Conservation (phyloP, 495 filamentous ascomycete genomes). For the Penicillium nucicola region DNA sequence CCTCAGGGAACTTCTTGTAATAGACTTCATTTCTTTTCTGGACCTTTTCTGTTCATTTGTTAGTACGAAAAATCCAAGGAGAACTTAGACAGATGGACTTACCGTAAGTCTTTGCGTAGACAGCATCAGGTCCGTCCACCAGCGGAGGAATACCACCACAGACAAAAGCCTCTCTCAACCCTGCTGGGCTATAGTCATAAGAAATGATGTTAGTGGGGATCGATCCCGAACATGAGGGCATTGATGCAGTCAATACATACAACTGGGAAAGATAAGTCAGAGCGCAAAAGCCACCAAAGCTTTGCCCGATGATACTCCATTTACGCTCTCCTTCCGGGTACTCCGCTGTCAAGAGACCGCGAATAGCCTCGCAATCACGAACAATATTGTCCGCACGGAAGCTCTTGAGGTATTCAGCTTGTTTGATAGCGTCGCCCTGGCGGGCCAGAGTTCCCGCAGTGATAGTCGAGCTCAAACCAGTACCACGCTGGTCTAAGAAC, state of each 20-base stretch:
- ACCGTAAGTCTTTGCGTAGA: slow-evolving; percentile 71
- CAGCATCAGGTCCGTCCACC: slow-evolving; percentile 63
- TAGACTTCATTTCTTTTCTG: slow-evolving; percentile 66
- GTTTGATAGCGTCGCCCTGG: slow-evolving; percentile 58
- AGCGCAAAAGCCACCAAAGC: slow-evolving; percentile 84
- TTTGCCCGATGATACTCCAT: slow-evolving; percentile 86
- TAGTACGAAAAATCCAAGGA: neutral
- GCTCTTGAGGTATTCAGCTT: slow-evolving; percentile 78
- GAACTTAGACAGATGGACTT: neutral
- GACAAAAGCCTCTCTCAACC: slow-evolving; percentile 76
- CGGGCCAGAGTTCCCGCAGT: slow-evolving; percentile 64
- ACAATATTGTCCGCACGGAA: slow-evolving; percentile 92
- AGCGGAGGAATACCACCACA: slow-evolving; percentile 81
- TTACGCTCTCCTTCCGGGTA: slow-evolving; percentile 68
- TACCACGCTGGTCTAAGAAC: slow-evolving; percentile 85
- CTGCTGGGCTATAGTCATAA: slow-evolving; percentile 52
- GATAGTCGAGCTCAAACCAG: slow-evolving; percentile 77
- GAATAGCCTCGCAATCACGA: slow-evolving; percentile 81
- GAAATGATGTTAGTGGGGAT: neutral
- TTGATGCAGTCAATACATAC: slow-evolving; percentile 31
- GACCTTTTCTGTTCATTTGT: slow-evolving; percentile 50
- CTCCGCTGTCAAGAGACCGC: slow-evolving; percentile 65
- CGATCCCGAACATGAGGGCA: neutral
- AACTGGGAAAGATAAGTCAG: slow-evolving; percentile 78
- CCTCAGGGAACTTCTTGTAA: slow-evolving; percentile 82